These are phyloP conservation scores for Chlorella sp. DNA, from an alignment of 139 green algal genomes.

Conservation along the genomic window DNA sequence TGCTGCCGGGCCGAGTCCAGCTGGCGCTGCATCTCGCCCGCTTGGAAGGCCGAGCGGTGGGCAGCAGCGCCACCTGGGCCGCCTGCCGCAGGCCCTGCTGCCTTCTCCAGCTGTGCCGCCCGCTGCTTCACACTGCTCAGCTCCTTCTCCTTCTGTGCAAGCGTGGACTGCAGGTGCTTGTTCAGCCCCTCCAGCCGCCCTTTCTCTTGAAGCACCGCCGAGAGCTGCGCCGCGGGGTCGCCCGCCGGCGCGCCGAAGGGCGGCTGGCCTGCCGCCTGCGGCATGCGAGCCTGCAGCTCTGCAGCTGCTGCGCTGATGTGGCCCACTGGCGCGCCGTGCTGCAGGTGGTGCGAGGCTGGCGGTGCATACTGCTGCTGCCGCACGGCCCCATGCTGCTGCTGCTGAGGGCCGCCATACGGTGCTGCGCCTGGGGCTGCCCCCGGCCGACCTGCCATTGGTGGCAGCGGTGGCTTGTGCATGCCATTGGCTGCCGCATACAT, in stretches of 20 bases:
- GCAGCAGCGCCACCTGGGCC: background rate
- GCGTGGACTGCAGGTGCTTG: constrained; percentile 23
- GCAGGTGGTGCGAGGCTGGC: background rate
- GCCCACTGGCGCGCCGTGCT: background rate
- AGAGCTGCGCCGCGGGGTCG: background rate
- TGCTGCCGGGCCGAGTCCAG: constrained; percentile 30
- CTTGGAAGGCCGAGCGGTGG: background rate
- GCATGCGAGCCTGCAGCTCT: background rate
- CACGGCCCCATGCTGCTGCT: background rate
- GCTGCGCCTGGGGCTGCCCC: too few species aligned
- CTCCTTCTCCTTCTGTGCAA: constrained; percentile 30
- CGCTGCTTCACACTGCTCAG: background rate
- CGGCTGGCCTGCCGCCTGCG: background rate
- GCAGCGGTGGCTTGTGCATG: background rate
- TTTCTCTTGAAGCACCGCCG: background rate
- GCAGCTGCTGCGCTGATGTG: background rate
- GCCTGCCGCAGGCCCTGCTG: background rate
- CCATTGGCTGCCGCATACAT: background rate
- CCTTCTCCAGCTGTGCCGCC: background rate
- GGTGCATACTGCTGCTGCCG: background rate
- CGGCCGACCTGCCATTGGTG: background rate
- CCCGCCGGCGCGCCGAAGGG: background rate
- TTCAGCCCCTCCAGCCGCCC: constrained; percentile 9
- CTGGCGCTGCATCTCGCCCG: constrained; percentile 33
- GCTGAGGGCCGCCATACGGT: background rate